phyloP scores from a whole-genome alignment of 2,329 filamentous ascomycete genomes.

The Fusarium pseudograminearum region DNA sequence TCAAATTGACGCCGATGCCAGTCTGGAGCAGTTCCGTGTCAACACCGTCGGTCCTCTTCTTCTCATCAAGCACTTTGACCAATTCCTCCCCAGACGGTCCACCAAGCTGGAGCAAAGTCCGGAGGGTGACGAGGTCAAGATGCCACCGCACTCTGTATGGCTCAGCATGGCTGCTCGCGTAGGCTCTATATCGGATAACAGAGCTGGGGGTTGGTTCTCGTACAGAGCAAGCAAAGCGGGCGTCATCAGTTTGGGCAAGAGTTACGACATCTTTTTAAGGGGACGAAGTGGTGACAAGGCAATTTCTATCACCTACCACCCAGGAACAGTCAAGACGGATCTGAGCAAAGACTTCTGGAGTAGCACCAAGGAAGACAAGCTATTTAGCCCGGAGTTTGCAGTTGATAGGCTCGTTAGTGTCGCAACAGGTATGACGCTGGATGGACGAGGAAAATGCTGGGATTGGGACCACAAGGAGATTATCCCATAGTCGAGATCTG shows the following conservation, averaged over 20 bases:
- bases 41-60: slow-evolving; percentile 82
- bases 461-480: slow-evolving; percentile 75
- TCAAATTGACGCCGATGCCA: slow-evolving; percentile 71
- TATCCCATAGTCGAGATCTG: slow-evolving; percentile 11
- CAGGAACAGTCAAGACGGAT: slow-evolving; percentile 82
- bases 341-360: slow-evolving; percentile 80
- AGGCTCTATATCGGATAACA: slow-evolving; percentile 78
- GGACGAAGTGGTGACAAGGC: slow-evolving; percentile 70
- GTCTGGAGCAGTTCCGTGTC: slow-evolving; percentile 76
- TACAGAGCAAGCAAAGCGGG: slow-evolving; percentile 83
- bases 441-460: slow-evolving; percentile 73
- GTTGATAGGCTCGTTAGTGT: slow-evolving; percentile 74
- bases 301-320: slow-evolving; percentile 78
- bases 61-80: slow-evolving; percentile 79
- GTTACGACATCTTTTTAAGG: slow-evolving; percentile 75
- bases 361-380: slow-evolving; percentile 68
- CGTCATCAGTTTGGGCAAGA: slow-evolving; percentile 77
- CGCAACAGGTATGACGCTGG: slow-evolving; percentile 60
- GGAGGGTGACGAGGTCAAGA: slow-evolving; percentile 43
- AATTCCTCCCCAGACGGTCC: slow-evolving; percentile 73
- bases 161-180: slow-evolving; percentile 84
- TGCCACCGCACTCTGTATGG: slow-evolving; percentile 71
- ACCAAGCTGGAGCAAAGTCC: slow-evolving; percentile 52
- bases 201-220: slow-evolving; percentile 82
- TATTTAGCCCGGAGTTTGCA: slow-evolving; percentile 76